A percentile compares a stretch with the other conserved stretches of the same genome.
These are phyloP conservation scores for Macadamia integrifolia DNA, from an alignment of 164 flowering plant genomes.

Conservation along the genomic window DNA sequence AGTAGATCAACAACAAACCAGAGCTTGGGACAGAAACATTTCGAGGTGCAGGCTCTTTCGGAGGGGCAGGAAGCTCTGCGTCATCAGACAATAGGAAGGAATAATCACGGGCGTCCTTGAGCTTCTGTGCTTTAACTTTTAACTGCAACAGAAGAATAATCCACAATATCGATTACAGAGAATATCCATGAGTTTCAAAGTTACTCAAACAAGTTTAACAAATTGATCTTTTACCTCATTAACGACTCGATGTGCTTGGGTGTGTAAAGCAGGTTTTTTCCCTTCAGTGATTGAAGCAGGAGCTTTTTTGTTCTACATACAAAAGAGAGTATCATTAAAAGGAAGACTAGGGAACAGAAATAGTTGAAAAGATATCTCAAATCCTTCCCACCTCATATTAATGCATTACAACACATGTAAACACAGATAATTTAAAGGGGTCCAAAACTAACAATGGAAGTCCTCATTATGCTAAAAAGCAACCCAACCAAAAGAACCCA, in stretches of 20 bases:
- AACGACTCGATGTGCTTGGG: slow-evolving; percentile 24
- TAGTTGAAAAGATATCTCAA: background rate
- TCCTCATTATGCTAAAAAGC: too few relatives aligned
- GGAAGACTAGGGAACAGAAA: background rate
- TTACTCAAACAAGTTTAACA: background rate
- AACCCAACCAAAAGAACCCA: too few relatives aligned
- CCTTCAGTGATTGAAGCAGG: slow-evolving; percentile 24
- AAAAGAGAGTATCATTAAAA: background rate
- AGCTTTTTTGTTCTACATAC: slow-evolving; percentile 39
- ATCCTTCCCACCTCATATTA: background rate
- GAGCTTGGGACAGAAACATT: slow-evolving; percentile 33
- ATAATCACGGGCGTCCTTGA: slow-evolving; percentile 76
- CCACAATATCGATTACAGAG: background rate
- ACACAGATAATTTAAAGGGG: too few relatives aligned
- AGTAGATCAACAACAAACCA: slow-evolving; percentile 42
- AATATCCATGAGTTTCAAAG: background rate
- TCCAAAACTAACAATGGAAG: too few relatives aligned
- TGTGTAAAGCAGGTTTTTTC: slow-evolving; percentile 20
- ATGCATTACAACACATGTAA: too few relatives aligned
- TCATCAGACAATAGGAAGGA: slow-evolving; percentile 87
- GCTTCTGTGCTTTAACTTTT: slow-evolving; percentile 52
- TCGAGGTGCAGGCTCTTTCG: slow-evolving; percentile 37
- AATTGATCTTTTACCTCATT: slow-evolving; percentile 41
- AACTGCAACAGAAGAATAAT: slow-evolving; percentile 25
- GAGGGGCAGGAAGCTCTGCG: slow-evolving; percentile 59